Evolutionary conservation across 306 rosid species (phyloP).

Genomic region (Vigna reflexopilosa): DNA sequence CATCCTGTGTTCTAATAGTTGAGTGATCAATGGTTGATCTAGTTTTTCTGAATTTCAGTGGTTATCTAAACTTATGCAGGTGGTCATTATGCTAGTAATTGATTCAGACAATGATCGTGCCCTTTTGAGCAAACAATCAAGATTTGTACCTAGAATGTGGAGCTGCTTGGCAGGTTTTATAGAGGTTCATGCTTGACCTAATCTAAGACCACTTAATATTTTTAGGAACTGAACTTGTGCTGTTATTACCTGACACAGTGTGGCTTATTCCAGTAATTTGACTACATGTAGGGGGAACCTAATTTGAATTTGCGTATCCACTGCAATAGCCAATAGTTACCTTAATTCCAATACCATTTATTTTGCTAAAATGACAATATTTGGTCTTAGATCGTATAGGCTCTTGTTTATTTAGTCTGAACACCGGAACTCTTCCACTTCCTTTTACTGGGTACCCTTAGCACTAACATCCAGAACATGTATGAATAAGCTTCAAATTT

Average conservation of each 20-base stretch:
- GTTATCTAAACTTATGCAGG: slow-evolving; percentile 58
- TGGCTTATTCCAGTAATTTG: slow-evolving; percentile 6
- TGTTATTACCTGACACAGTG: not conserved
- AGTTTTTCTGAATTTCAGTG: slow-evolving; percentile 38
- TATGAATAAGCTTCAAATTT: not conserved
- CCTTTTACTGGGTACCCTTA: slow-evolving; percentile 10
- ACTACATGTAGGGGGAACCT: slow-evolving; percentile 25
- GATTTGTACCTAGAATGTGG: slow-evolving; percentile 94
- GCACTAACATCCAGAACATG: not conserved
- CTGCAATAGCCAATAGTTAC: slow-evolving; percentile 1
- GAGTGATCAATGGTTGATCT: slow-evolving; percentile 33
- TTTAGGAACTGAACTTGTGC: not conserved
- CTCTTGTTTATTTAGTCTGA: slow-evolving; percentile 1
- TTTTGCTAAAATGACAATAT: not conserved
- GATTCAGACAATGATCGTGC: slow-evolving; percentile 81
- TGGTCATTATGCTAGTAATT: slow-evolving; percentile 90
- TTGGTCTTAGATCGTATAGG: slow-evolving; percentile 1
- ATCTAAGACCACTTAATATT: slow-evolving; percentile 25
- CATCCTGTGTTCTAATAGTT: slow-evolving; percentile 31
- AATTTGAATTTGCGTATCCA: slow-evolving; percentile 1
- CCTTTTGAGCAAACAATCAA: slow-evolving; percentile 74
- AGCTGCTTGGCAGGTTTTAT: slow-evolving; percentile 94
- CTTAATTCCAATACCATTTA: not conserved
- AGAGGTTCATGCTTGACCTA: slow-evolving; percentile 65
- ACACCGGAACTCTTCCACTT: slow-evolving; percentile 2